Evolutionary conservation across 371 early-diverging fungal species (phyloP), one percentile per base, ranked within the genome.

Genomic region (Mortierella sp.): DNA sequence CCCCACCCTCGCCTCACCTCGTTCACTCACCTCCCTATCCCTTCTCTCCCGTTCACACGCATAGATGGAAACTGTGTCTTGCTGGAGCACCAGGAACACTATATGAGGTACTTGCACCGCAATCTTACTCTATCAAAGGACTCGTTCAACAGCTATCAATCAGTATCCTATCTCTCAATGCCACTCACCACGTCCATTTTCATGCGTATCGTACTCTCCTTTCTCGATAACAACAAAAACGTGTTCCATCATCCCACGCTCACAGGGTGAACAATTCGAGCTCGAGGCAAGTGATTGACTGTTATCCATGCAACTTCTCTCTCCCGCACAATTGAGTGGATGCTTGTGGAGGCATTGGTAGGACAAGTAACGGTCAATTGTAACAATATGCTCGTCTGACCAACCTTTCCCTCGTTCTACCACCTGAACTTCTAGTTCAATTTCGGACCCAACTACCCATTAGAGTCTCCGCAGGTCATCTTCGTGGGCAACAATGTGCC

Each of bases 361-460:
- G 7, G 10, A 34, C 34, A 34, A 34, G 34, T 34, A 34, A 34
- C 34, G 34, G 7, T 10, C 34, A 34, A 34, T n/a, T n/a, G n/a
- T n/a, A n/a, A n/a, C n/a, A n/a, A n/a, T n/a, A n/a, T n/a, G n/a
- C 34, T 34, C 34, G 7, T 34, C 34, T 34, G 10, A 34, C 34
- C 34, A 7, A 4, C 4, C 34, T 34, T 10, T 34, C 34, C 7
- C 10, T 7, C 10, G 34, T 10, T 34, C 4, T 34, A 34, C 34
- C 54, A 90, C 87, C 94, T 96, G 84, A 89, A 86, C 54, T 95
- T 96, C 76, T 54, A 90, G 88, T 94, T 96, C 84, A 89, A 86
- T 54, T 95, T 96, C 76, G 85, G 90, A 19, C 85, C 84, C 21
- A 87, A 88, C 39, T 96, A 95, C 71, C 96, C 96, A 21, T 79